Conservation (phyloP, 192 early-diverging fungal genomes). For the Coemansia sp. region DNA sequence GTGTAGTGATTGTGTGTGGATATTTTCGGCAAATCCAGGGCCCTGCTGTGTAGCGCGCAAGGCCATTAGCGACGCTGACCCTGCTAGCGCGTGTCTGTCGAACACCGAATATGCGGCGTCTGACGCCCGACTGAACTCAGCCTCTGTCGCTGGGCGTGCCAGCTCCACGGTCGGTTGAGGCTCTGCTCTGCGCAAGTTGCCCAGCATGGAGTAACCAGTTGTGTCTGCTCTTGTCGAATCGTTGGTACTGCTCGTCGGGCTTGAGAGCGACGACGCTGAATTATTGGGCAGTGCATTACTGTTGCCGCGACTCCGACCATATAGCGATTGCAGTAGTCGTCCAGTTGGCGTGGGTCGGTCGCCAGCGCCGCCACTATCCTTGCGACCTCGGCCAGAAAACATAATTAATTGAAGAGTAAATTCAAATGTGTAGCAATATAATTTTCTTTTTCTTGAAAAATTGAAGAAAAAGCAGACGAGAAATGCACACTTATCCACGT, state of each 20-base stretch:
- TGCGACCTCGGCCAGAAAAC: constrained; percentile 20
- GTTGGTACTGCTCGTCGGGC: constrained; percentile 16
- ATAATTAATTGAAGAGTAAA: neutral
- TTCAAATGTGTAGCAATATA: neutral
- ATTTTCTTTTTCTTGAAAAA: neutral
- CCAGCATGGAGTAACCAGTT: constrained; percentile 31
- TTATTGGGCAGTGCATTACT: constrained; percentile 17
- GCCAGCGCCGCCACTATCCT: constrained; percentile 5
- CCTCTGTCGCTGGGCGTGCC: constrained; percentile 50
- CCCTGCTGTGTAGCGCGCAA: constrained; percentile 46
- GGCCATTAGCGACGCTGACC: constrained; percentile 44
- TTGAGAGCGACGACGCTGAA: neutral
- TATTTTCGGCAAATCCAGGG: constrained; percentile 8
- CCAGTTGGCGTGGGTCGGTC: constrained; percentile 27
- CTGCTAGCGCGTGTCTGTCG: constrained; percentile 14
- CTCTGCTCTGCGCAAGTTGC: constrained; percentile 27
- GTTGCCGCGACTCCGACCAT: constrained; percentile 25
- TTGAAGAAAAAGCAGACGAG: neutral
- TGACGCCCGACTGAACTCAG: constrained; percentile 36
- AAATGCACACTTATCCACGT: neutral
- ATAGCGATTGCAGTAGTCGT: constrained; percentile 45
- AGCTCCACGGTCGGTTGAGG: constrained; percentile 46
- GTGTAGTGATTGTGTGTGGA: neutral
- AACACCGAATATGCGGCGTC: constrained; percentile 25
- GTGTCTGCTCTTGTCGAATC: constrained; percentile 16